Conservation (phyloP, 2,329 filamentous ascomycete genomes). For the Monosporascus sp. region DNA sequence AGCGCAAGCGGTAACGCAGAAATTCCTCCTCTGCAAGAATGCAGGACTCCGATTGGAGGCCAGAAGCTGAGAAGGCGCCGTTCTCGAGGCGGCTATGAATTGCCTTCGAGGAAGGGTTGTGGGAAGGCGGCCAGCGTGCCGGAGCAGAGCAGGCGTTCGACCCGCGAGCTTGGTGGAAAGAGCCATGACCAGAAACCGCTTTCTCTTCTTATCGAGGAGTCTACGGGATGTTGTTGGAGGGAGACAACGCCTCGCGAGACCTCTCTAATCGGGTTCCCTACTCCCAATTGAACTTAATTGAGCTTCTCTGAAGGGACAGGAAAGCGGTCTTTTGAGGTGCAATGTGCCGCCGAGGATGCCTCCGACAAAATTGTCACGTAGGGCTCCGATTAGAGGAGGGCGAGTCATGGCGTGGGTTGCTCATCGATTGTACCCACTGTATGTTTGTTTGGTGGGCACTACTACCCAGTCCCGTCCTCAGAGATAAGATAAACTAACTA, state of each 20-base stretch:
- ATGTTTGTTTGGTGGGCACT: too few species aligned
- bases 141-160: conserved; percentile 54
- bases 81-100: conserved; percentile 35
- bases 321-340: conserved; percentile 4
- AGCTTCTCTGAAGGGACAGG: conserved; percentile 12
- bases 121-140: conserved; percentile 48
- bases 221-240: conserved; percentile 12
- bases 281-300: conserved; percentile 27
- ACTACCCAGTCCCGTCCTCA: too few species aligned
- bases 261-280: conserved; percentile 20
- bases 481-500: too few species aligned
- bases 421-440: too few species aligned
- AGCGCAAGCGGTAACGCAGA: conserved; percentile 40
- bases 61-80: conserved; percentile 29
- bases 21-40: conserved; percentile 41
- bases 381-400: too few species aligned
- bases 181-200: conserved; percentile 18
- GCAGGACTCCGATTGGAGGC: conserved; percentile 30
- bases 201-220: conserved; percentile 5
- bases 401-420: too few species aligned
- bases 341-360: too few species aligned
- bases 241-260: conserved; percentile 20
- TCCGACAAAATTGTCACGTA: too few species aligned
- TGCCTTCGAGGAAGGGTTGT: conserved; percentile 38
- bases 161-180: conserved; percentile 42